Conservation (phyloP, 2,329 filamentous ascomycete genomes). For the Diaporthe velutina region DNA sequence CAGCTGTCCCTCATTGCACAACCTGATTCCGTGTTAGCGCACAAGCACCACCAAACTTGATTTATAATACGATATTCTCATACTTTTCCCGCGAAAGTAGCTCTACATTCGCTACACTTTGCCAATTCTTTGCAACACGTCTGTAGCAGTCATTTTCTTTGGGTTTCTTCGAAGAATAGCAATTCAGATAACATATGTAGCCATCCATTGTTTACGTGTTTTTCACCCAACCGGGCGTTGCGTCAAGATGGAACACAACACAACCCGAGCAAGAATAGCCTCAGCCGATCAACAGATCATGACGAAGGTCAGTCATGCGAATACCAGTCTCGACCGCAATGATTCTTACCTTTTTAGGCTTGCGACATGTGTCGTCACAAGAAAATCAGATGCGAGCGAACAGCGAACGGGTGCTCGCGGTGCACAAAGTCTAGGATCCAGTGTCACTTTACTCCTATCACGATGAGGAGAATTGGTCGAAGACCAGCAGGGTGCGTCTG, state of each 20-base stretch:
- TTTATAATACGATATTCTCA: not conserved
- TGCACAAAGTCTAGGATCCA: not conserved
- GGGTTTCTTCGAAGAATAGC: not conserved
- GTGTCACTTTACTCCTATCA: slow-evolving; percentile 3
- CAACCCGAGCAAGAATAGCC: too few relatives aligned
- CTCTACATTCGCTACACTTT: not conserved
- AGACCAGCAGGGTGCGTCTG: not conserved
- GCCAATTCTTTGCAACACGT: too few relatives aligned
- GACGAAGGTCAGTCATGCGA: not conserved
- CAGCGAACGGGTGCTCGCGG: not conserved
- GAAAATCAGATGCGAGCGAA: not conserved
- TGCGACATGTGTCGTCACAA: slow-evolving; percentile 4
- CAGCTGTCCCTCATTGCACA: not conserved
- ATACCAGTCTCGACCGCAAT: too few relatives aligned
- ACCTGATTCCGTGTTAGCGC: not conserved
- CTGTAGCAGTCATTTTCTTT: too few relatives aligned
- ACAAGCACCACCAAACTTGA: not conserved
- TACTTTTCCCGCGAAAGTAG: not conserved
- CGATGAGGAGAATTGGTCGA: not conserved
- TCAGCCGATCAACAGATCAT: not conserved
- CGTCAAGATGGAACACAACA: not conserved
- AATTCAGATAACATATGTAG: too few relatives aligned
- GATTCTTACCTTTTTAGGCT: not conserved
- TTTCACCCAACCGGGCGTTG: not conserved
- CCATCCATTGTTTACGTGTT: not conserved